phyloP scores from a whole-genome alignment of 2,329 filamentous ascomycete species.

The Parasarocladium wereldwijsianum region DNA sequence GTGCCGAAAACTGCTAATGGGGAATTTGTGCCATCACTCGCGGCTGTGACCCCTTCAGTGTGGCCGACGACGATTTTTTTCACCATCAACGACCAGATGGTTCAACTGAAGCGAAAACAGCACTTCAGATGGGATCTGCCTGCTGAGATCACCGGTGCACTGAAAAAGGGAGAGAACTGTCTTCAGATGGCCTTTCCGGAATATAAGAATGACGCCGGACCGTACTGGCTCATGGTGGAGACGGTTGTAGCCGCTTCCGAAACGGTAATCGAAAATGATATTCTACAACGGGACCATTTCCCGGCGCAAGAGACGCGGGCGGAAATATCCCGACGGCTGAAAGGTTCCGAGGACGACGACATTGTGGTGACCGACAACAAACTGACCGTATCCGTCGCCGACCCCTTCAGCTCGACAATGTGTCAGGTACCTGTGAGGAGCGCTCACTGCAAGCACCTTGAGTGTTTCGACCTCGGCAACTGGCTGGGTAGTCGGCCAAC shows the following conservation, averaged over 20 bases:
- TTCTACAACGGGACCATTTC: slow-evolving; percentile 18
- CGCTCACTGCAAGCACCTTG: slow-evolving; percentile 54
- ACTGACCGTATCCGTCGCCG: slow-evolving; percentile 44
- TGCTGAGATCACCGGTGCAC: slow-evolving; percentile 51
- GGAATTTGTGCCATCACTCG: slow-evolving; percentile 30
- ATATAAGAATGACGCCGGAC: slow-evolving; percentile 12
- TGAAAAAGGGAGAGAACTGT: slow-evolving; percentile 46
- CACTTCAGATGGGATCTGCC: slow-evolving; percentile 66
- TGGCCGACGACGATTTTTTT: slow-evolving; percentile 65
- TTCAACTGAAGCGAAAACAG: slow-evolving; percentile 48
- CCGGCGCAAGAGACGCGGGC: slow-evolving; percentile 33
- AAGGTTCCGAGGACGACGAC: slow-evolving; percentile 43
- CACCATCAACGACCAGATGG: slow-evolving; percentile 44
- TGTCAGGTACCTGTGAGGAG: slow-evolving; percentile 62
- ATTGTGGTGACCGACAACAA: slow-evolving; percentile 41
- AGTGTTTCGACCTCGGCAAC: slow-evolving; percentile 80
- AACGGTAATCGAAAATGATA: too few relatives aligned
- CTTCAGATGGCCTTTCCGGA: slow-evolving; percentile 35
- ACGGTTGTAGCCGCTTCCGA: too few relatives aligned
- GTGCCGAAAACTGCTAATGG: slow-evolving; percentile 6
- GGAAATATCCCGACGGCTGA: slow-evolving; percentile 38
- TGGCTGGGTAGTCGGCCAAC: slow-evolving; percentile 56
- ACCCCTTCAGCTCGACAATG: slow-evolving; percentile 50
- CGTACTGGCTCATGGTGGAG: too few relatives aligned
- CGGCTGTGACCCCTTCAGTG: slow-evolving; percentile 45